Conservation (phyloP, 2,329 filamentous ascomycete genomes). For the Calonectria pseudoturangicola region DNA sequence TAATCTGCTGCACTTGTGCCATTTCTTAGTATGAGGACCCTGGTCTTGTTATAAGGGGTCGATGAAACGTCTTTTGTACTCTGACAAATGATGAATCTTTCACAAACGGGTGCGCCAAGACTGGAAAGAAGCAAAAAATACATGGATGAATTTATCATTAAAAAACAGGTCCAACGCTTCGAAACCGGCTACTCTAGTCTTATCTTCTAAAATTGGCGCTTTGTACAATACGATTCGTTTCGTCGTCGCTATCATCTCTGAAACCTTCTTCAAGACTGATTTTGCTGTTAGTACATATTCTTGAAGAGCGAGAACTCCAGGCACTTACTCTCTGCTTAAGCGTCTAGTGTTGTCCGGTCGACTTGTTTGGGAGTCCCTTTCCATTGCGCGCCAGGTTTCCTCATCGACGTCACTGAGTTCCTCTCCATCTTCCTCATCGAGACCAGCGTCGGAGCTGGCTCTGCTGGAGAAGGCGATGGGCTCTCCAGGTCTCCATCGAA, state of each 20-base stretch:
- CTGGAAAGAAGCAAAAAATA: neutral
- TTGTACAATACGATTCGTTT: slow-evolving; percentile 53
- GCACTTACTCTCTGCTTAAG: slow-evolving; percentile 82
- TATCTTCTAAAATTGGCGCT: slow-evolving; percentile 51
- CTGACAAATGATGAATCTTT: no score
- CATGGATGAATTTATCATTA: slow-evolving; percentile 5
- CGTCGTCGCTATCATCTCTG: slow-evolving; percentile 67
- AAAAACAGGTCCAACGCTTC: neutral
- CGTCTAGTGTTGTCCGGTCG: slow-evolving; percentile 73
- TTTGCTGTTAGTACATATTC: slow-evolving; percentile 41
- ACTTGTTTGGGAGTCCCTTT: slow-evolving; percentile 57
- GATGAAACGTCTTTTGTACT: neutral
- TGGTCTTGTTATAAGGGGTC: neutral
- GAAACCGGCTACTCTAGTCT: neutral
- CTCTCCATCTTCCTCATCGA: slow-evolving; percentile 77
- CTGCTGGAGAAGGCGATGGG: slow-evolving; percentile 65
- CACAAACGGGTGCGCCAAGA: neutral
- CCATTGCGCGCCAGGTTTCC: slow-evolving; percentile 65
- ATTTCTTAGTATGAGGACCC: neutral
- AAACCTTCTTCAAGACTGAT: slow-evolving; percentile 75
- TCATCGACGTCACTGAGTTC: slow-evolving; percentile 78
- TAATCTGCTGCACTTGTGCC: neutral
- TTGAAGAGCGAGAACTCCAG: neutral
- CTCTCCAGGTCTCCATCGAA: slow-evolving; percentile 68
- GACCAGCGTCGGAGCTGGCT: slow-evolving; percentile 67